These are phyloP conservation scores for Geum urbanum DNA, from an alignment of 306 rosid genomes.

Conservation along the genomic window DNA sequence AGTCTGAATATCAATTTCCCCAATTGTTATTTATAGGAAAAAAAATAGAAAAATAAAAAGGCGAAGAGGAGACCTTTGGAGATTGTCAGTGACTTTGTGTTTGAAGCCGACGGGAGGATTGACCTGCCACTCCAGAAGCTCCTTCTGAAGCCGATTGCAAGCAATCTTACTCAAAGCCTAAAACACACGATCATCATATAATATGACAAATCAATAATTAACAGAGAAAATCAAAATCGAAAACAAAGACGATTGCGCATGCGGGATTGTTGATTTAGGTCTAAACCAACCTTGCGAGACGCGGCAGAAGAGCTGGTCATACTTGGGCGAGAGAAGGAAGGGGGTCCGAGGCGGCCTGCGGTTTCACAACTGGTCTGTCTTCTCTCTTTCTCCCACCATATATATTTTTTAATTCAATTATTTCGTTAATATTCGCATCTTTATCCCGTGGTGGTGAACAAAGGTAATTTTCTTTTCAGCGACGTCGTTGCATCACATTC, in stretches of 20 bases:
- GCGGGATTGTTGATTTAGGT: constrained; percentile 1
- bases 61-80: constrained; percentile 61
- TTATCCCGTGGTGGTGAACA: neutral
- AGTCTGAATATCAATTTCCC: no score
- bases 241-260: neutral
- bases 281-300: constrained; percentile 68
- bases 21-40: neutral
- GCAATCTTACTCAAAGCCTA: constrained; percentile 96
- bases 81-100: constrained; percentile 94
- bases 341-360: constrained; percentile 32
- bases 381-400: constrained; percentile 11
- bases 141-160: constrained; percentile 97
- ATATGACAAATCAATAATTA: neutral
- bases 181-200: constrained; percentile 10
- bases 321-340: constrained; percentile 28
- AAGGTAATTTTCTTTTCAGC: neutral
- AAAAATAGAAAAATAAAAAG: neutral
- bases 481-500: constrained; percentile 3
- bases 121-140: constrained; percentile 97
- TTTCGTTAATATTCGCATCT: neutral
- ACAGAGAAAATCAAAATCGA: neutral
- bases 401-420: neutral
- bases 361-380: constrained; percentile 25
- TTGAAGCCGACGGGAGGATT: constrained; percentile 93
- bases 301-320: constrained; percentile 94